Evolutionary conservation across 164 flowering plant species (phyloP).

Genomic region (Umbilicus rupestris): DNA sequence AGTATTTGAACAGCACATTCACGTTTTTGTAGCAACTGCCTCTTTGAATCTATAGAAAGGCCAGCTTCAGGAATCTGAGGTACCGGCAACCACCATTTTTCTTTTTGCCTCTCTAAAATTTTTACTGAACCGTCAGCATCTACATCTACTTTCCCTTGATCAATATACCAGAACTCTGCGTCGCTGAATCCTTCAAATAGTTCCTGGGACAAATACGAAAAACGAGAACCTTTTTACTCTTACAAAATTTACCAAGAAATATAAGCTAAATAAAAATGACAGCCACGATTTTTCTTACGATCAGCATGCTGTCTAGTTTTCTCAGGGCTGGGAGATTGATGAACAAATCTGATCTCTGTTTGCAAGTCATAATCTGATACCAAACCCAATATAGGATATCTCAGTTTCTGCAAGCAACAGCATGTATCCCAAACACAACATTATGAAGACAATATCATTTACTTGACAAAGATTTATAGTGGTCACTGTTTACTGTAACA

Average conservation of each 20-base stretch:
- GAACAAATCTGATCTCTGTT: constrained; percentile 72
- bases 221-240: not conserved
- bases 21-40: constrained; percentile 59
- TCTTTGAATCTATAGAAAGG: constrained; percentile 53
- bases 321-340: constrained; percentile 85
- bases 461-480: no score
- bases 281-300: constrained; percentile 40
- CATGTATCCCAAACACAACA: constrained; percentile 24
- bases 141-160: constrained; percentile 57
- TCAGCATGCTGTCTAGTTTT: constrained; percentile 92
- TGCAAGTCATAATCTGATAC: constrained; percentile 79
- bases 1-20: constrained; percentile 81
- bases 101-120: constrained; percentile 64
- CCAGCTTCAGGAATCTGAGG: constrained; percentile 77
- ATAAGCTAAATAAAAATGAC: not conserved
- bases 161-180: constrained; percentile 92
- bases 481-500: no score
- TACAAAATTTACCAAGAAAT: not conserved
- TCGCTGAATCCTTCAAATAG: constrained; percentile 61
- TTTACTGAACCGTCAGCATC: constrained; percentile 59
- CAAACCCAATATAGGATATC: not conserved
- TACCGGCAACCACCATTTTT: constrained; percentile 99
- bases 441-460: not conserved
- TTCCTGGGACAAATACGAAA: constrained; percentile 39
- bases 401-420: constrained; percentile 20